These are phyloP conservation scores for Lentinula edodes DNA, from an alignment of 768 basidiomycete species.

Conservation along the genomic window DNA sequence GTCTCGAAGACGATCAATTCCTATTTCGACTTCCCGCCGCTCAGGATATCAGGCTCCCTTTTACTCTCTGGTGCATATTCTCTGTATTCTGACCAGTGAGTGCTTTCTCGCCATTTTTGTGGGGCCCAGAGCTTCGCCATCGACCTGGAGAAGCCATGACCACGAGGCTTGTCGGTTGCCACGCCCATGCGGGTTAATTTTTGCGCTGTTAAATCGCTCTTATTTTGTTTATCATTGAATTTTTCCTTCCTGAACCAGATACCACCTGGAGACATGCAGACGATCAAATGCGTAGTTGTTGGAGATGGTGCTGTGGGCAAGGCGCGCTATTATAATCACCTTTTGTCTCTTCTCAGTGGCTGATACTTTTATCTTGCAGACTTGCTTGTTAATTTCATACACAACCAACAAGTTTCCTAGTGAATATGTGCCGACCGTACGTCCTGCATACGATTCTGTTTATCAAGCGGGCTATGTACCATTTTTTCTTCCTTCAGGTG, in stretches of 20 bases:
- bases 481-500: slow-evolving; percentile 43
- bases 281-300: slow-evolving; percentile 96
- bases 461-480: slow-evolving; percentile 16
- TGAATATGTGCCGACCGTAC: slow-evolving; percentile 97
- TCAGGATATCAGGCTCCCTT: slow-evolving; percentile 1
- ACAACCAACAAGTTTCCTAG: slow-evolving; percentile 98
- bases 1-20: slow-evolving; percentile 10
- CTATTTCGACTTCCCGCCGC: slow-evolving; percentile 11
- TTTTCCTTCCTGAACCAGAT: slow-evolving; percentile 9
- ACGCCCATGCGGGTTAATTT: slow-evolving; percentile 1
- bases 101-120: not conserved
- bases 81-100: not conserved
- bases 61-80: not conserved
- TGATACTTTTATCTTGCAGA: slow-evolving; percentile 42
- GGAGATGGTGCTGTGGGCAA: slow-evolving; percentile 98
- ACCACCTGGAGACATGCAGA: slow-evolving; percentile 61
- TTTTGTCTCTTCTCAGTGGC: not conserved
- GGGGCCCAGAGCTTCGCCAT: not conserved
- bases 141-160: not conserved
- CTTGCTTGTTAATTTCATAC: slow-evolving; percentile 94
- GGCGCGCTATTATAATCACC: slow-evolving; percentile 43
- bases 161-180: slow-evolving; percentile 10
- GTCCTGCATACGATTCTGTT: slow-evolving; percentile 24
- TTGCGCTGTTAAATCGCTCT: not conserved
- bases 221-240: not conserved